Evolutionary conservation across 768 basidiomycete genomes (phyloP), one percentile per base, ranked within the genome.

Genomic region (Megacollybia marginata): DNA sequence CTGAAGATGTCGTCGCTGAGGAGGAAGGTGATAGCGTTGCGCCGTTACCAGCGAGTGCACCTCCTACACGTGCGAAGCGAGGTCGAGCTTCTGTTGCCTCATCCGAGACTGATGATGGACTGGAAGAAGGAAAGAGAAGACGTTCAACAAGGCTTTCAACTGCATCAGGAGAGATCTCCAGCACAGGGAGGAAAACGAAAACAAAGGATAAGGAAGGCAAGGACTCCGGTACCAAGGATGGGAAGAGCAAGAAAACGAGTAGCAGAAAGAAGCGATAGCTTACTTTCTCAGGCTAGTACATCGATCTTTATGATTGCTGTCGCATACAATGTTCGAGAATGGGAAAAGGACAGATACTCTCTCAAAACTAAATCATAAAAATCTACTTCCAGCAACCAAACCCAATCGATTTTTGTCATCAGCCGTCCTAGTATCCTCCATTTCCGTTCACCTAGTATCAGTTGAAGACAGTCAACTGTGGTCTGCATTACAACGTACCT

Each of bases 401-500:
- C 44, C 44, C n/a, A 44, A 11, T 13, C n/a, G 9, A n/a, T 13
- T 13, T 44, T 19, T 31, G 13, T 19, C 44, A 44, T 13, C 23
- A 28, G 23, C 23, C 23, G 23, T 6, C 23, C 23, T 44, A 44
- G 28, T 44, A 16, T 31, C 44, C 44, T 44, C 44, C 44, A 9
- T 44, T 44, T 15, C 15, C 44, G 8, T 28, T 44, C 3, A 16
- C 44, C n/a, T 28, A 44, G 44, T 5, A 31, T 40, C 18, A 18
- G 8, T 13, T 40, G 23, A 44, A 5, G 5, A 16, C n/a, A 44
- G 15, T 44, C 44, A 28, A 23, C 44, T 16, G 2, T 23, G 23
- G 12, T 44, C 23, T 31, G 13, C n/a, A 13, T 3, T 15, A 40
- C 38, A 44, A 54, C 67, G 60, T 55, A 86, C 88, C 83, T 91